These are phyloP conservation scores for Epichloe elymi DNA, from an alignment of 2,329 filamentous ascomycete species.

Conservation along the genomic window DNA sequence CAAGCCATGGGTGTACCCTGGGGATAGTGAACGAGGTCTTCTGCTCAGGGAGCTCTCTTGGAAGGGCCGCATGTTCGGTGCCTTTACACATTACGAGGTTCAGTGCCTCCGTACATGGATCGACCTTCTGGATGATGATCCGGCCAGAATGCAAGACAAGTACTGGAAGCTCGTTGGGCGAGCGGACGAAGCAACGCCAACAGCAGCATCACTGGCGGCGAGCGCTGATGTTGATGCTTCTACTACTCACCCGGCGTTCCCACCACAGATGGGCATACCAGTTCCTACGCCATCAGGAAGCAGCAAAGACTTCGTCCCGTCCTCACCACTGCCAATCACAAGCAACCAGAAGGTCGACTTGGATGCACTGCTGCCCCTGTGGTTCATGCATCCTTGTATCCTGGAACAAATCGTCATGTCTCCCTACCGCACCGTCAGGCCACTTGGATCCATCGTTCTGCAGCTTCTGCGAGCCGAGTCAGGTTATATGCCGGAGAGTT, in stretches of 20 bases:
- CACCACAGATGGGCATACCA: too few relatives aligned
- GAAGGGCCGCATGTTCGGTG: slow-evolving; percentile 36
- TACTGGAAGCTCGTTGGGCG: neutral
- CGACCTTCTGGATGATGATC: neutral
- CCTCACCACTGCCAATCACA: too few relatives aligned
- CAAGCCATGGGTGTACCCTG: slow-evolving; percentile 25
- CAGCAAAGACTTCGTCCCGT: too few relatives aligned
- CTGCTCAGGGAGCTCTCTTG: slow-evolving; percentile 29
- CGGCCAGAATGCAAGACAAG: neutral
- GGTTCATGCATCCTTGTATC: neutral
- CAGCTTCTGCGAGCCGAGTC: too few relatives aligned
- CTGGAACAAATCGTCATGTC: neutral
- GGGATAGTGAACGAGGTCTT: slow-evolving; percentile 24
- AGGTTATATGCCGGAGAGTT: too few relatives aligned
- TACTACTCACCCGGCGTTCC: too few relatives aligned
- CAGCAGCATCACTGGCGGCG: too few relatives aligned
- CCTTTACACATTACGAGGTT: slow-evolving; percentile 30
- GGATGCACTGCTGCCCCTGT: neutral
- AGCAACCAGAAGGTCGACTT: neutral
- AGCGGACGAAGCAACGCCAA: neutral
- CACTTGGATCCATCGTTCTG: too few relatives aligned
- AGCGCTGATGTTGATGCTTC: too few relatives aligned
- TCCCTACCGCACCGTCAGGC: neutral
- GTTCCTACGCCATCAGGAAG: too few relatives aligned
- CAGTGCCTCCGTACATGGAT: slow-evolving; percentile 6